Percentiles rank a stretch among this genome's conserved stretches.
Conservation (phyloP, 208 protist species). For the Cochliopodium minus region DNA sequence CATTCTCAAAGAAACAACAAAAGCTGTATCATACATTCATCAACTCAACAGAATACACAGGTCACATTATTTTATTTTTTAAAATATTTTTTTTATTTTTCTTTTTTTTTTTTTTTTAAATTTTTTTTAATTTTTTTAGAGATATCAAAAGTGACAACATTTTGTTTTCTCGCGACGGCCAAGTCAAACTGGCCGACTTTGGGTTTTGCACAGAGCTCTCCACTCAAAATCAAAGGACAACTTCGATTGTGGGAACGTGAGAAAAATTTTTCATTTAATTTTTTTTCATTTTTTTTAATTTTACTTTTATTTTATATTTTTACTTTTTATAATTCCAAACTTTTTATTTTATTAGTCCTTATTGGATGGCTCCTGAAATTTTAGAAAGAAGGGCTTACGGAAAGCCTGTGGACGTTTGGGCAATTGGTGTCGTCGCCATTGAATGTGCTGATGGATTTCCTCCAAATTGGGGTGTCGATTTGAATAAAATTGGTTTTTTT, state of each 20-base stretch:
- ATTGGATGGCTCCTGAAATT: constrained; percentile 32
- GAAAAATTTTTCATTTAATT: no score
- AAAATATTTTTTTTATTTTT: no score
- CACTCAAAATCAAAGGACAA: constrained; percentile 13
- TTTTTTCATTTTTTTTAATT: no score
- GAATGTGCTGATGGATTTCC: constrained; percentile 26
- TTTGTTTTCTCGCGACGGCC: constrained; percentile 16
- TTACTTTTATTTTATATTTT: no score
- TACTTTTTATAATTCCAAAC: no score
- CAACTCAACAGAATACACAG: constrained; percentile 28
- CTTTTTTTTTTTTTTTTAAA: no score
- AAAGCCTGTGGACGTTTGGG: constrained; percentile 25
- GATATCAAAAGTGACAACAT: constrained; percentile 35
- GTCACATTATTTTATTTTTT: no score
- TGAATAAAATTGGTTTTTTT: constrained; percentile 6
- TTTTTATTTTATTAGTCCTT: constrained; percentile 1
- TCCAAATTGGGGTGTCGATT: constrained; percentile 14
- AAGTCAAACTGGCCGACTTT: constrained; percentile 35
- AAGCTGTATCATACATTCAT: constrained; percentile 48
- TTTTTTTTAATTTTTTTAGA: no score
- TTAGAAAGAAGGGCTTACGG: constrained; percentile 29
- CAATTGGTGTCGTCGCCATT: constrained; percentile 26
- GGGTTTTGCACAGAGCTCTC: constrained; percentile 36
- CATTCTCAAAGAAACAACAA: constrained; percentile 33
- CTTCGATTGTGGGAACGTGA: constrained; percentile 21